These are phyloP conservation scores for Yamadazyma diddensiae DNA, from an alignment of 1,139 yeast genomes.

Conservation along the genomic window DNA sequence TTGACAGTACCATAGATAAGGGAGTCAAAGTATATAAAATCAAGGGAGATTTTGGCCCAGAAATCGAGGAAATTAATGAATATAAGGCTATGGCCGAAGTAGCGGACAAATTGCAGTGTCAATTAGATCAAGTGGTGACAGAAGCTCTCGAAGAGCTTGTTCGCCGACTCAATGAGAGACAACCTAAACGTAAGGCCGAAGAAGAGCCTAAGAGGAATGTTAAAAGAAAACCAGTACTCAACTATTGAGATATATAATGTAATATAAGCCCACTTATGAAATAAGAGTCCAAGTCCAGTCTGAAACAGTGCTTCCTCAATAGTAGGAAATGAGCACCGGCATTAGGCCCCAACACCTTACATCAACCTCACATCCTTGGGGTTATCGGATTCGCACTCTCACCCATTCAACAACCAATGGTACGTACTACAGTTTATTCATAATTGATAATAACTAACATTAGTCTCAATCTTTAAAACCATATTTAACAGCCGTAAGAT, in stretches of 20 bases:
- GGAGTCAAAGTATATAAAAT: background rate
- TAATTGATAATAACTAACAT: too few relatives aligned
- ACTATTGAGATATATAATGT: background rate
- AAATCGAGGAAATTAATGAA: constrained; percentile 1
- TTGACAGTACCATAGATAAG: background rate
- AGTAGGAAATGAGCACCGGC: too few relatives aligned
- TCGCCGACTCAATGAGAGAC: constrained; percentile 3
- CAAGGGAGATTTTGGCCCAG: background rate
- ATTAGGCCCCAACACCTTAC: too few relatives aligned
- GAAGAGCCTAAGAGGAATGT: constrained; percentile 1
- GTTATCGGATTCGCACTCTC: background rate
- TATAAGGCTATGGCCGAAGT: background rate
- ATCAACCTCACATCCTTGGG: too few relatives aligned
- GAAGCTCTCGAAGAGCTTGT: constrained; percentile 1
- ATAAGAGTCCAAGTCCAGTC: too few relatives aligned
- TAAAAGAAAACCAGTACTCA: constrained; percentile 2
- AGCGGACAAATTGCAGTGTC: background rate
- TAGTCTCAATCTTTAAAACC: constrained; percentile 94
- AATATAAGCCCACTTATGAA: too few relatives aligned
- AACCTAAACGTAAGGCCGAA: constrained; percentile 1
- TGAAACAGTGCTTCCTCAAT: too few relatives aligned
- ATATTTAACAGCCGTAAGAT: constrained; percentile 88
- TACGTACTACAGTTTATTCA: too few relatives aligned
- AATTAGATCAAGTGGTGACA: background rate
- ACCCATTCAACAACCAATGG: background rate